These are phyloP conservation scores for Coemansia sp. DNA, from an alignment of 192 early-diverging fungal species.

Conservation along the genomic window DNA sequence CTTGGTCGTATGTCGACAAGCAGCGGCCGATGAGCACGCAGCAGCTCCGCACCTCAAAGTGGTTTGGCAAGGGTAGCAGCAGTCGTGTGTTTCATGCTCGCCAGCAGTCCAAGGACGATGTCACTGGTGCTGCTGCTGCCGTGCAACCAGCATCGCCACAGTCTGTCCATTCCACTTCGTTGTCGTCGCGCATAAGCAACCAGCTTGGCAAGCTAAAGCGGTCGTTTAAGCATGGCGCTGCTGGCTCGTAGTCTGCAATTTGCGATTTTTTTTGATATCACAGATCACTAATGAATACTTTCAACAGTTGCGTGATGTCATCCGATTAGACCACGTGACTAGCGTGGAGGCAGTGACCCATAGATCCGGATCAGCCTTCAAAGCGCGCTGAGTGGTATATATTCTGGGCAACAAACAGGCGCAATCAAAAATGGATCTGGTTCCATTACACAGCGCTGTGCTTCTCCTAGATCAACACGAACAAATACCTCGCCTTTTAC, in stretches of 20 bases:
- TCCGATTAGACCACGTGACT: not conserved
- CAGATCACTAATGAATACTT: too few relatives aligned
- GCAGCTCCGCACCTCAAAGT: conserved; percentile 26
- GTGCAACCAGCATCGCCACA: conserved; percentile 18
- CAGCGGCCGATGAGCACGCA: conserved; percentile 48
- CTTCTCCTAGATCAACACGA: conserved; percentile 24
- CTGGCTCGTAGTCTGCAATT: too few relatives aligned
- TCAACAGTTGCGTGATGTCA: too few relatives aligned
- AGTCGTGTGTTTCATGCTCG: not conserved
- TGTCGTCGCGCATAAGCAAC: conserved; percentile 43
- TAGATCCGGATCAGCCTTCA: not conserved
- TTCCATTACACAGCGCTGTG: conserved; percentile 19
- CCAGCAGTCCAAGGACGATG: conserved; percentile 16
- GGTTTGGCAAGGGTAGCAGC: conserved; percentile 24
- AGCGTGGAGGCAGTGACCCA: not conserved
- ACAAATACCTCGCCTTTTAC: conserved; percentile 38
- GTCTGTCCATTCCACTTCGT: conserved; percentile 12
- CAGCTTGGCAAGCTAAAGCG: conserved; percentile 45
- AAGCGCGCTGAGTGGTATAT: not conserved
- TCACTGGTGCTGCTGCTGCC: not conserved
- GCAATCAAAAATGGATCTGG: not conserved
- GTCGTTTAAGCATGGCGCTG: conserved; percentile 20
- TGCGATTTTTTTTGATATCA: too few relatives aligned
- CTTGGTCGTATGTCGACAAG: conserved; percentile 37
- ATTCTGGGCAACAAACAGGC: not conserved